Percentiles rank a stretch among this genome's conserved stretches.
Conservation (phyloP, 208 protist species). For the Trypanosoma cruzi region DNA sequence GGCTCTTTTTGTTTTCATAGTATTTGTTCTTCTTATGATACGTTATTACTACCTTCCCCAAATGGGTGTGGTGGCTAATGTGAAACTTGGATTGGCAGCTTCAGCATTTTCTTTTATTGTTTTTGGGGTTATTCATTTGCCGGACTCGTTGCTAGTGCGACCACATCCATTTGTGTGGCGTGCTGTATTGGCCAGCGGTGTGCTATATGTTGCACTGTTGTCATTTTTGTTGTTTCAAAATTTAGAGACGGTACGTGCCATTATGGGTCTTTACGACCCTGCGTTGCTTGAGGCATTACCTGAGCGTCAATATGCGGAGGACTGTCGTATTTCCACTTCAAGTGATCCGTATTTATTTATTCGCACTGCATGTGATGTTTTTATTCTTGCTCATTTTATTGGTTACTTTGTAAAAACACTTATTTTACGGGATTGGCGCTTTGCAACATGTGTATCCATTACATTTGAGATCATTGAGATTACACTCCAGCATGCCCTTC, state of each 20-base stretch:
- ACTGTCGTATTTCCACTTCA: constrained; percentile 93
- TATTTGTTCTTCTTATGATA: constrained; percentile 48
- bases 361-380: constrained; percentile 90
- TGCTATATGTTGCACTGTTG: constrained; percentile 93
- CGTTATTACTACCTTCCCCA: constrained; percentile 65
- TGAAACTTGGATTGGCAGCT: constrained; percentile 75
- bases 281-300: constrained; percentile 61
- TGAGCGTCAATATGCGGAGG: constrained; percentile 92
- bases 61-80: constrained; percentile 41
- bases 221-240: constrained; percentile 95
- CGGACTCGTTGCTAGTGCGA: constrained; percentile 93
- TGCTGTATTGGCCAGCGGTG: constrained; percentile 81
- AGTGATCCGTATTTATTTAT: constrained; percentile 76
- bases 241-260: constrained; percentile 45
- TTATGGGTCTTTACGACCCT: constrained; percentile 87
- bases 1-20: constrained; percentile 45
- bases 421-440: constrained; percentile 92
- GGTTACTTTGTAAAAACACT: constrained; percentile 96
- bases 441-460: constrained; percentile 87
- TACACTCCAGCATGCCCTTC: constrained; percentile 94
- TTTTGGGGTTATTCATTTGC: constrained; percentile 92
- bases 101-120: constrained; percentile 81
- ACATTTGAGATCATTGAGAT: constrained; percentile 96
- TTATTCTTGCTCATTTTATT: constrained; percentile 94
- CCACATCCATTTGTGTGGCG: constrained; percentile 97